Conservation (phyloP, 345 rosid genomes). For the Eucalyptus paniculata region DNA sequence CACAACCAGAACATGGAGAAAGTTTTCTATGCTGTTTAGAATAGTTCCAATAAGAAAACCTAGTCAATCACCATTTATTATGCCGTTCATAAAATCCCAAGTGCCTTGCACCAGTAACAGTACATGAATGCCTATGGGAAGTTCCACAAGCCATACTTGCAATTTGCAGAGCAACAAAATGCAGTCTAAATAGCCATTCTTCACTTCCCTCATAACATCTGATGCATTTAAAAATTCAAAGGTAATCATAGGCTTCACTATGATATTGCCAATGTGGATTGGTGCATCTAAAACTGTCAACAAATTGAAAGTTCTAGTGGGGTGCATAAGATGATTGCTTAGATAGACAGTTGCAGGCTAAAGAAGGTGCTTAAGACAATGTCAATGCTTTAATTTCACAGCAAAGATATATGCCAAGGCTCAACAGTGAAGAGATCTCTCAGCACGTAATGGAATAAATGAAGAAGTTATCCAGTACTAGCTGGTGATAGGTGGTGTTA, state of each 20-base stretch:
- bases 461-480: background rate
- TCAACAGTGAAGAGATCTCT: background rate
- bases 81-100: background rate
- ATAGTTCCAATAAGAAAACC: background rate
- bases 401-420: background rate
- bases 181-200: background rate
- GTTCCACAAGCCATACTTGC: background rate
- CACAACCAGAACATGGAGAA: background rate
- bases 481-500: background rate
- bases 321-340: background rate
- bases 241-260: background rate
- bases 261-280: background rate
- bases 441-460: background rate
- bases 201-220: background rate
- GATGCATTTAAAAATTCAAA: background rate
- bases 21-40: background rate
- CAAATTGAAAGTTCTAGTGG: background rate
- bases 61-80: background rate
- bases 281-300: background rate
- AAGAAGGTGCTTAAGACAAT: background rate
- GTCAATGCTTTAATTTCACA: background rate
- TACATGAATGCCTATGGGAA: background rate
- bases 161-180: background rate
- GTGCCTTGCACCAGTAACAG: background rate
- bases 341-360: background rate